Base-by-base conservation (phyloP, 768 basidiomycete species). In the Scleroderma citrinum region DNA sequence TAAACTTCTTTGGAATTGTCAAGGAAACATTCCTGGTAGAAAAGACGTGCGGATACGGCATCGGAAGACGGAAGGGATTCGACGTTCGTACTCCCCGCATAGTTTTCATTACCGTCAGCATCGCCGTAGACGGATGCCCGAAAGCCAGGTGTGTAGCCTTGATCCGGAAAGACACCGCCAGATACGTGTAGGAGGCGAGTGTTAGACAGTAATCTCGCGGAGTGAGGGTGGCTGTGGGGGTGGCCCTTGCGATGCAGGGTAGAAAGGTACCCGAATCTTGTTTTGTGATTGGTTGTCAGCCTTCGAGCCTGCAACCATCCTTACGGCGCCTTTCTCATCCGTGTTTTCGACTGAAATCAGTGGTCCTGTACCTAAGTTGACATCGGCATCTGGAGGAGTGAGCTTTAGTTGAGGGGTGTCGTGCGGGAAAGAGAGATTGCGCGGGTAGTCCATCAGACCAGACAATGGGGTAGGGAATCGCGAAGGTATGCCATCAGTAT, bases 31-130 rank as follows among this genome's bases (percentile, higher is more conserved):
- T 44, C 30, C 19, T 31, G 8, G 23, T 5, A 13, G 41, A 23
- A 32, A 19, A 29, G 17, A 12, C 7, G 17, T n/a, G 8, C 19
- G 43, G 29, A 44, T 21, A 42, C 26, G 43, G 43, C 30, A 21
- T 30, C 30, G 43, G 43, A 44, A 32, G 30, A 44, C 20, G 43
- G n/a, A 21, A 19, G 14, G 48, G 40, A 23, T 36, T 48, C 48
- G 39, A 49, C 38, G 49, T 46, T 44, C 31, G 53, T 52, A 36
- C 24, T 47, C 43, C 46, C 51, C 41, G 51, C 26, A 3, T 32
- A 23, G 44, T 39, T 63, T 64, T 64, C 63, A 64, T 64, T 64
- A 64, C 63, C 63, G 63, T 48, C 50, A 49, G 54, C 59, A 61
- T 63, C 51, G 56, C 57, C 57, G 53, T 56, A 46, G 57, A 58